Base-by-base conservation (phyloP, 495 filamentous ascomycete species). In the Sordaria brevicollis region DNA sequence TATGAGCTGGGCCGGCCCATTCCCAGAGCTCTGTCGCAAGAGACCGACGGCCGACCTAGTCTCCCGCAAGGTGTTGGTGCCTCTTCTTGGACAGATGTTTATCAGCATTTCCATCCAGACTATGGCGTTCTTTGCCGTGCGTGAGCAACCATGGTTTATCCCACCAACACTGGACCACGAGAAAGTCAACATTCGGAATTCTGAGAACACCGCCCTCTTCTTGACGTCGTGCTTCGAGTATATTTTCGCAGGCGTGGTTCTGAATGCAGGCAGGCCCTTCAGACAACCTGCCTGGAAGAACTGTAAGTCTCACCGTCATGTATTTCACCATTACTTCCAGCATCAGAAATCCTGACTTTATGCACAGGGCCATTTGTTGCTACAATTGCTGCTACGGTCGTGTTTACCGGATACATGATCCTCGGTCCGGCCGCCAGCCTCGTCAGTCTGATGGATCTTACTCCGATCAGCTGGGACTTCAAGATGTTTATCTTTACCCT, bases 1-100 rank as follows among this genome's bases (percentile, higher is more conserved):
- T 77, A 99, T 99, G 96, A 93, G 96, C 69, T 97, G 96, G 95
- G 91, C 91, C 34, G 92, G 90, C 6, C 89, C 96, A 17, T 92
- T 89, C 79, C 90, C 91, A 34, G 81, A 87, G 39, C 88, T 99
- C 13, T 89, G 88, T 73, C 87, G 84, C 41, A 98, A 97, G 77
- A 86, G 92, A 65, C 95, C 95, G 29, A 98, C 93, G 4, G 94
- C 95, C 29, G 92, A 93, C 76, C 87, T 99, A 10, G 94, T 99
- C 9, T 97, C 93, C 17, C 88, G 94, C 34, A 98, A 98, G 79
- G 91, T 98, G 35, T 85, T 99, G 67, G 92, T 89, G 1, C 94
- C 96, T 21, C 84, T 99, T 57, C 82, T 99, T 17, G 93, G 94
- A 5, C 95, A 98, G 76, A 94, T 98, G 39, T 77, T 80, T n/a